These are phyloP conservation scores for Tylopilus intermedius DNA, from an alignment of 768 basidiomycete genomes.

Conservation along the genomic window DNA sequence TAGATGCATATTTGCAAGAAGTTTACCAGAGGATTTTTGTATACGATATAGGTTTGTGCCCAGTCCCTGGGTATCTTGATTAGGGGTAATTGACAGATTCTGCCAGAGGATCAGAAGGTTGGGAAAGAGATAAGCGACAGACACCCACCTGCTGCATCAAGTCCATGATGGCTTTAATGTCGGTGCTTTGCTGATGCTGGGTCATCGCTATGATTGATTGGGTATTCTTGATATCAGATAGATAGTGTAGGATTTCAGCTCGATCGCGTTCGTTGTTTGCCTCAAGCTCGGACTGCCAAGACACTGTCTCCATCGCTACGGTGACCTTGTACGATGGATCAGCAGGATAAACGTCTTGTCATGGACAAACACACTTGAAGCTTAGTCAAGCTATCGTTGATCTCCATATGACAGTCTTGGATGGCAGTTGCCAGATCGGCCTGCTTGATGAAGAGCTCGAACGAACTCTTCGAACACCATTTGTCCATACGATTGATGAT, in stretches of 20 bases:
- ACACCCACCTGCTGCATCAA: conserved; percentile 45
- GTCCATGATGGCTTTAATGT: conserved; percentile 40
- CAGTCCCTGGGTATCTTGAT: conserved; percentile 37
- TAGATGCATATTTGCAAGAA: conserved; percentile 49
- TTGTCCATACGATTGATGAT: conserved; percentile 39
- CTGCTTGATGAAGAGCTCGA: conserved; percentile 45
- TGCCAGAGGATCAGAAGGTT: conserved; percentile 17
- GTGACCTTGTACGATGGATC: conserved; percentile 32
- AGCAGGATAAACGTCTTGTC: conserved; percentile 2
- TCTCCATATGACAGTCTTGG: conserved; percentile 38
- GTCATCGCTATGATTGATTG: conserved; percentile 34
- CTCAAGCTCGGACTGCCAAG: conserved; percentile 45
- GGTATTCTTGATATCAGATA: conserved; percentile 41
- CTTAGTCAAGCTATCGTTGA: conserved; percentile 43
- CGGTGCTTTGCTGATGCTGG: conserved; percentile 31
- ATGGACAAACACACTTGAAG: conserved; percentile 38
- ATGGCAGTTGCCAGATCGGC: conserved; percentile 41
- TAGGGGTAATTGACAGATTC: conserved; percentile 19
- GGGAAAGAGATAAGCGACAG: neutral
- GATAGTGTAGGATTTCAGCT: conserved; percentile 36
- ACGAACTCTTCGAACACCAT: conserved; percentile 38
- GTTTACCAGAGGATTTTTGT: conserved; percentile 40
- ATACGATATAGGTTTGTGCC: conserved; percentile 47
- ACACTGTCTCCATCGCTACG: conserved; percentile 41
- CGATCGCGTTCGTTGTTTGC: conserved; percentile 39